These are phyloP conservation scores for Coriolopsis trogii DNA, from an alignment of 1,284 basidiomycete species.

Conservation along the genomic window DNA sequence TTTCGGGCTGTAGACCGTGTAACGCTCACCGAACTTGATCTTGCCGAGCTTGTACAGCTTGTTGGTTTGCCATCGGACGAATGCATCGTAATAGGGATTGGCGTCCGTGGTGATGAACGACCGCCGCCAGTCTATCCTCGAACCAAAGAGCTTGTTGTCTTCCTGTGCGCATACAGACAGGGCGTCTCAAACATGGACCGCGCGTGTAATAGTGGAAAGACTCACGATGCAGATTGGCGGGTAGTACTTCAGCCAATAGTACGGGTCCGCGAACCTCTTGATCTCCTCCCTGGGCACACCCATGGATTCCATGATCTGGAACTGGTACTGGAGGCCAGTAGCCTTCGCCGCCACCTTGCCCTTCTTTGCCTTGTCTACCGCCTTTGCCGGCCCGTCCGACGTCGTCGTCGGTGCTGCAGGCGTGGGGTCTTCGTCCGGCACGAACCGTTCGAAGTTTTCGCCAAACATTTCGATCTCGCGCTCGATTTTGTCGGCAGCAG, in stretches of 20 bases:
- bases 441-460: conserved; percentile 81
- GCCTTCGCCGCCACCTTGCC: conserved; percentile 94
- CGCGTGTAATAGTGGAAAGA: conserved; percentile 17
- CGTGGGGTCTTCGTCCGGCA: conserved; percentile 46
- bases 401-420: conserved; percentile 38
- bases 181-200: conserved; percentile 4
- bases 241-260: conserved; percentile 94
- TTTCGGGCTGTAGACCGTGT: conserved; percentile 99
- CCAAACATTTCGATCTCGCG: conserved; percentile 98
- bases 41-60: conserved; percentile 85
- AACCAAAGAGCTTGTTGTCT: conserved; percentile 88
- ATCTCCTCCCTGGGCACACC: conserved; percentile 89
- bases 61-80: conserved; percentile 99
- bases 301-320: conserved; percentile 98
- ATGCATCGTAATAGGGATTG: conserved; percentile 97
- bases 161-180: conserved; percentile 42
- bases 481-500: conserved; percentile 95
- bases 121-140: conserved; percentile 97
- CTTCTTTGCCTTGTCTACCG: conserved; percentile 89
- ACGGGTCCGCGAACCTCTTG: conserved; percentile 94
- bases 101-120: conserved; percentile 94
- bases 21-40: conserved; percentile 98
- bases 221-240: conserved; percentile 91
- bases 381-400: conserved; percentile 40
- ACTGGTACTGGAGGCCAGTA: conserved; percentile 95